Evolutionary conservation across 1,139 yeast species (phyloP), one percentile per base, ranked within the genome.

Genomic region (Debaryomyces nepalensis): DNA sequence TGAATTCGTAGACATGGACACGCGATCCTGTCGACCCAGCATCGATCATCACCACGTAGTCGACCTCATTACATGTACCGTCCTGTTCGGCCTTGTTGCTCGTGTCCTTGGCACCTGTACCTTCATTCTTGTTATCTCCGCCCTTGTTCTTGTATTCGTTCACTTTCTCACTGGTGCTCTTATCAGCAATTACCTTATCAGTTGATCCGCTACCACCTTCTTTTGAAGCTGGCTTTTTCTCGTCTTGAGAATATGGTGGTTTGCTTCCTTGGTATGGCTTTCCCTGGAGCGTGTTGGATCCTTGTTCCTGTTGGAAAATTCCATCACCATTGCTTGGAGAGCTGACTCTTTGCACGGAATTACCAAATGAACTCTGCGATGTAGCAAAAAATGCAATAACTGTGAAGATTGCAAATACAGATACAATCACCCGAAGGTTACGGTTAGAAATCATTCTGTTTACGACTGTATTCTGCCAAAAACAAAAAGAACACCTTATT

Each of bases 11-110:
- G 26, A 93, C 85, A 63, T 93, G 99, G 26, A 93, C 88, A 63
- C 99, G 83, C 19, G 97, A 90, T 23, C 99, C 99, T 5, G 96
- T 86, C 2, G 97, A 89, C 10, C 99, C 99, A 2, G 98, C 99
- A 68, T 93, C 99, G 41, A 93, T 74, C 96, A 93, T 89, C 21
- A 93, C 79, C 26, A 91, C 97, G 49, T 57, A 74, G 36, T 69
- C 69, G 18, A 59, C 61, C 39, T 66, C 62, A 36, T 61, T 57
- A 50, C 76, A 69, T 3, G 19, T 24, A 10, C 22, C 40, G n/a
- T n/a, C n/a, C n/a, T n/a, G n/a, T 26, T 14, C 9, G 41, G 26
- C 11, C 34, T 27, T 31, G 41, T 33, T 46, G n/a, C 12, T 26
- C 4, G 15, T 24, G n/a, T 19, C 39, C 40, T 15, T 11, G 41